Evolutionary conservation across 225 moss, liverwort and hornwort species (phyloP).

Genomic region (Antitrichia curtipendula): DNA sequence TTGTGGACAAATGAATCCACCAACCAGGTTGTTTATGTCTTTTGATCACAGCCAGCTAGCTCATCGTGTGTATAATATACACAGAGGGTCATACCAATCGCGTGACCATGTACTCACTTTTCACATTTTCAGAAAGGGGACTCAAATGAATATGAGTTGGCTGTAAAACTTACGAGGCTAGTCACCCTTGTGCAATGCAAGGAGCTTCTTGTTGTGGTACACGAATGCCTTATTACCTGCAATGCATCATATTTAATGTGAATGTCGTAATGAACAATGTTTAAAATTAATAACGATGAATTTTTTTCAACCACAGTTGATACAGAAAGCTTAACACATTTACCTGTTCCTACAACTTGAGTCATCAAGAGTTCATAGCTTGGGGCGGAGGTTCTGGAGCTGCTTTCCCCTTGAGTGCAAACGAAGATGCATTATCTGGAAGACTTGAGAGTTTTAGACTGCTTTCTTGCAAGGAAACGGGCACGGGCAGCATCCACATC

Average conservation of each 20-base stretch:
- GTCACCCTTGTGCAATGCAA: background rate
- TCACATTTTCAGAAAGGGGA: no score
- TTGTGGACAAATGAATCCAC: no score
- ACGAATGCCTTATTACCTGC: background rate
- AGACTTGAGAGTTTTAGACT: constrained; percentile 47
- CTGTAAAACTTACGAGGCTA: background rate
- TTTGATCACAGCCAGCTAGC: no score
- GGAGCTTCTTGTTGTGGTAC: background rate
- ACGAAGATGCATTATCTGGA: background rate
- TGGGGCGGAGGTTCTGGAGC: background rate
- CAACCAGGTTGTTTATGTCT: no score
- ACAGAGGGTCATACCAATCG: no score
- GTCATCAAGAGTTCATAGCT: background rate
- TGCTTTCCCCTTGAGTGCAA: background rate
- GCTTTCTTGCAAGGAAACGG: constrained; percentile 70
- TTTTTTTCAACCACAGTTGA: background rate
- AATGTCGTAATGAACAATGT: background rate
- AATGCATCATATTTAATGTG: background rate
- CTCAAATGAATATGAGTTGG: background rate
- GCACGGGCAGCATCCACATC: constrained; percentile 62
- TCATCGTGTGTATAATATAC: no score
- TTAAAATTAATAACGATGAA: background rate
- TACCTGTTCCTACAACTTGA: background rate
- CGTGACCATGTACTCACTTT: no score
- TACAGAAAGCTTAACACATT: background rate